Evolutionary conservation across 371 early-diverging fungal genomes (phyloP), one percentile per base, ranked within the genome.

Genomic region (Actinomortierella wolfii): DNA sequence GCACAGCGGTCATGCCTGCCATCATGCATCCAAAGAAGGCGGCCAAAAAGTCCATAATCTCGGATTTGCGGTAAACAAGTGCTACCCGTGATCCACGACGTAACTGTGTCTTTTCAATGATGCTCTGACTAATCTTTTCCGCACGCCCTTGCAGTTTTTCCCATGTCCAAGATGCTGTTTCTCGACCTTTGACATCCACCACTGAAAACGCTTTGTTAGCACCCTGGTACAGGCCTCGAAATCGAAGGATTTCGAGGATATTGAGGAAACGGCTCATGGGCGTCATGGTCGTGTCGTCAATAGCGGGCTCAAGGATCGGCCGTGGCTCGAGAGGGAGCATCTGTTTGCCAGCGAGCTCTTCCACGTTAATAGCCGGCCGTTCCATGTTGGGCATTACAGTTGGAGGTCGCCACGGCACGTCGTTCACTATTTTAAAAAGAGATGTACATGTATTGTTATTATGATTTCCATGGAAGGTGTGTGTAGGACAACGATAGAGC

Each of bases 1-100:
- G 95, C 14, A 95, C 93, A 2, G 94, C 94, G 6, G 89, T 87
- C 74, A 91, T 79, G 11, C 94, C 94, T 1, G 89, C 89, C 54
- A 87, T 81, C 65, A 94, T 89, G 67, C 94, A 92, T 18, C 88
- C 94, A 57, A 87, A 85, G 40, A 94, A 57, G 9, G 91, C 90
- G 2, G 87, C 88, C 25, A 93, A 68, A 61, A 87, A 94, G 21
- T 95, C 94, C 46, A 90, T 61, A 18, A 90, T 80, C 65, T 95
- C 95, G 17, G 83, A 81, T 63, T 89, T 90, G 39, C 92, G 84
- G 76, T 90, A 95, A 42, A 95, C 82, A 24, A 95, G 77, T 1
- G 92, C 91, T 2, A 94, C 85, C 6, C 89, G 79, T 51, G 89
- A 90, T 13, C 93, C 93, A 17, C 78, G 64, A 17, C 86, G 56